phyloP scores from a whole-genome alignment of 306 rosid genomes.

The Quercus robur region DNA sequence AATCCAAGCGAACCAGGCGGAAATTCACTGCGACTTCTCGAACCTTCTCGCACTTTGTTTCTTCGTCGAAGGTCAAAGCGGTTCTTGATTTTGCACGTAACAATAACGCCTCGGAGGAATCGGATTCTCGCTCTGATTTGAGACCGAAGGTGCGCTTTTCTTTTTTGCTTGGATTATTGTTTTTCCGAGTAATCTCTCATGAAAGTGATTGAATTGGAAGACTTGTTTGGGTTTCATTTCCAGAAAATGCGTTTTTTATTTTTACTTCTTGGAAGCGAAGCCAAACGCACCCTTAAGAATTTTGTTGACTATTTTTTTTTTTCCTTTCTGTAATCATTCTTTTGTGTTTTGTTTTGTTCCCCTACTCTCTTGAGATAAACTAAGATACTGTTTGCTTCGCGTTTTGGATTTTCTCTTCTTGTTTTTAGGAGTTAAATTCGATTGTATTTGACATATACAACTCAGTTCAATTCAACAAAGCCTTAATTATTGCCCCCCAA shows the following conservation, averaged over 20 bases:
- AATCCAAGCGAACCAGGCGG: constrained; percentile 44
- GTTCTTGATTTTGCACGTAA: constrained; percentile 44
- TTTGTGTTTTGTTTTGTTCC: neutral
- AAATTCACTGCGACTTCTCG: constrained; percentile 26
- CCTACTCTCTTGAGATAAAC: neutral
- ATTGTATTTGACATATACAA: neutral
- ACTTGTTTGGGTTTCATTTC: neutral
- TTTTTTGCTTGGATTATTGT: neutral
- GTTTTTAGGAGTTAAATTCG: neutral
- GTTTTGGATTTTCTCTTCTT: neutral
- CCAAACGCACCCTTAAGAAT: neutral
- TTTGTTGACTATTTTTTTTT: neutral
- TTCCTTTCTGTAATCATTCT: neutral
- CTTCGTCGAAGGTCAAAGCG: constrained; percentile 48
- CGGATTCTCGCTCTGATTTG: constrained; percentile 31
- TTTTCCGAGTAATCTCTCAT: neutral
- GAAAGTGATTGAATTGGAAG: no score
- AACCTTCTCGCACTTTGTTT: constrained; percentile 24
- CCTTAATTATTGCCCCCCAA: no score
- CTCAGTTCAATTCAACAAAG: neutral
- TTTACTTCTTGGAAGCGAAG: neutral
- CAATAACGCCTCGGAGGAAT: neutral
- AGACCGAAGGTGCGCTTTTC: constrained; percentile 50
- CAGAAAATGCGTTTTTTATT: neutral
- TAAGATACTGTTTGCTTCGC: neutral